Evolutionary conservation across 2,329 filamentous ascomycete species (phyloP).

Genomic region (Podosphaera fusca): DNA sequence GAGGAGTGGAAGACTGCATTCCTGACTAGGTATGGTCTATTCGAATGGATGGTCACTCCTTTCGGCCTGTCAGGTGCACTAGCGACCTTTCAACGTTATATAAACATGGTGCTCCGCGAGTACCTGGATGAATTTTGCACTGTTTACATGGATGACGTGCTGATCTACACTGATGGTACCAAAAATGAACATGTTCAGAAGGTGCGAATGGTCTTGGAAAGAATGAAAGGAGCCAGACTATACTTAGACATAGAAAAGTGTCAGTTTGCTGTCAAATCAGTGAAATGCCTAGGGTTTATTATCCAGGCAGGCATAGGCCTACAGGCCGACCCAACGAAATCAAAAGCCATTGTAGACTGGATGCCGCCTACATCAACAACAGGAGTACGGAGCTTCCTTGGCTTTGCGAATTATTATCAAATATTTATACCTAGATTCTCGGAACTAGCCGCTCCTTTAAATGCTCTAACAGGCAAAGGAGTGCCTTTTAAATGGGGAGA

Average conservation of each 20-base stretch:
- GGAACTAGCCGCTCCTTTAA: neutral
- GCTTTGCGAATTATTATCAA: neutral
- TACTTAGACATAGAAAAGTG: slow-evolving; percentile 1
- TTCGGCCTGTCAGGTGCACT: neutral
- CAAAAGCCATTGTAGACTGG: neutral
- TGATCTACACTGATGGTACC: neutral
- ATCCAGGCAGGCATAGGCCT: neutral
- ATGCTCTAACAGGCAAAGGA: neutral
- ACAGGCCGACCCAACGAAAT: neutral
- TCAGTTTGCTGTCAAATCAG: neutral
- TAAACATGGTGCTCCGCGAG: neutral
- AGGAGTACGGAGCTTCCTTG: neutral
- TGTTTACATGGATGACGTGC: neutral
- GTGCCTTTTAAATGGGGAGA: neutral
- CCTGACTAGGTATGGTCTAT: neutral
- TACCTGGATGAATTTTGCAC: neutral
- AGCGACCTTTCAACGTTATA: neutral
- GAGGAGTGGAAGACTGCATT: neutral
- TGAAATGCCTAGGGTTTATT: slow-evolving; percentile 1
- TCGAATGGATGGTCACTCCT: neutral
- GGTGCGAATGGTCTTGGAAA: neutral
- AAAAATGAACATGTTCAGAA: neutral
- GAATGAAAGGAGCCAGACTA: neutral
- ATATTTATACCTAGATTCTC: neutral
- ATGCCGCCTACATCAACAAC: neutral